Conservation (phyloP, 192 early-diverging fungal species). For the Coemansia sp. region DNA sequence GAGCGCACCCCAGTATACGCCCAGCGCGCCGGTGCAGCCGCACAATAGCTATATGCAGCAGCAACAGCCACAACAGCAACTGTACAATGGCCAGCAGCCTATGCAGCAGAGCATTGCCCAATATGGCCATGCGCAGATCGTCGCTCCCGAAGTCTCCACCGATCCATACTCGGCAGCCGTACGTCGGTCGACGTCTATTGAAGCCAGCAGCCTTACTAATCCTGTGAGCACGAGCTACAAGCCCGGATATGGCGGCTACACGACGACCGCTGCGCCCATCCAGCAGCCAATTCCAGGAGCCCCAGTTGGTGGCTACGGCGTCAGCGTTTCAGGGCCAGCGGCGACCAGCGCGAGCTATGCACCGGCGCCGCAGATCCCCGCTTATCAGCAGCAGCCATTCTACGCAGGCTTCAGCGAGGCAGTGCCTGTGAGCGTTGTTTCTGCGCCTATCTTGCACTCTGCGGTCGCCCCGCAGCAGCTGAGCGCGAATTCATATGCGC, state of each 20-base stretch:
- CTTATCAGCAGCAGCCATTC: slow-evolving; percentile 15
- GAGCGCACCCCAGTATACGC: slow-evolving; percentile 31
- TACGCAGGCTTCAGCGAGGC: slow-evolving; percentile 32
- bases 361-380: slow-evolving; percentile 5
- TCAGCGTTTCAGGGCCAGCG: slow-evolving; percentile 6
- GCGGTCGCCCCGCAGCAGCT: slow-evolving; percentile 17
- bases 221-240: slow-evolving; percentile 24
- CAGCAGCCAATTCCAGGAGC: slow-evolving; percentile 12
- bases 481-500: slow-evolving; percentile 14
- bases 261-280: slow-evolving; percentile 23
- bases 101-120: slow-evolving; percentile 11
- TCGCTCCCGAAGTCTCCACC: slow-evolving; percentile 12
- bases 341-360: slow-evolving; percentile 24
- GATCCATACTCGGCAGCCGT: slow-evolving; percentile 39
- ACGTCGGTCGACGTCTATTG: slow-evolving; percentile 23
- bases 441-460: slow-evolving; percentile 15
- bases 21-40: slow-evolving; percentile 31
- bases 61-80: slow-evolving; percentile 18
- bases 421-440: neutral
- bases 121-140: slow-evolving; percentile 2
- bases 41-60: slow-evolving; percentile 11
- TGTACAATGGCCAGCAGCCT: slow-evolving; percentile 11
- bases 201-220: slow-evolving; percentile 16
- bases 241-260: slow-evolving; percentile 39
- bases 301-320: slow-evolving; percentile 7